These are phyloP conservation scores for Metschnikowia colocasiae DNA, from an alignment of 805 yeast species.

Conservation along the genomic window DNA sequence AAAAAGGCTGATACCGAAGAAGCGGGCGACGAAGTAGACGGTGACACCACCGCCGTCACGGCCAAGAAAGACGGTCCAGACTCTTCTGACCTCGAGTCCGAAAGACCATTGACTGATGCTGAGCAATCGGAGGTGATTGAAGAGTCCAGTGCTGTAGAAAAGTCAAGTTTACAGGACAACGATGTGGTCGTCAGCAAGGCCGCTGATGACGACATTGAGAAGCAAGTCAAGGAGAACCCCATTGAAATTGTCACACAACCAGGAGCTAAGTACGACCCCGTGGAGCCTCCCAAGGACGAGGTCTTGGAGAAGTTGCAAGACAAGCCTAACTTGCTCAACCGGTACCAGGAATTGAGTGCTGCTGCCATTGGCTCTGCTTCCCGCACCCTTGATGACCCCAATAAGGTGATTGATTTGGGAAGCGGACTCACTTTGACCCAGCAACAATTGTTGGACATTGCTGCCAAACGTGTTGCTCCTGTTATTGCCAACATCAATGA, in stretches of 20 bases:
- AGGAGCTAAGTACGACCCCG: conserved; percentile 33
- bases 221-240: conserved; percentile 29
- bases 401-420: conserved; percentile 49
- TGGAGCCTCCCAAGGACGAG: conserved; percentile 34
- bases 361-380: conserved; percentile 46
- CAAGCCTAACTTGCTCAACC: conserved; percentile 46
- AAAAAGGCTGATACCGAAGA: background rate
- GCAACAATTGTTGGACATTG: conserved; percentile 52
- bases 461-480: conserved; percentile 53
- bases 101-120: conserved; percentile 13
- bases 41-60: conserved; percentile 1
- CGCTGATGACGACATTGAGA: conserved; percentile 27
- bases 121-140: conserved; percentile 1
- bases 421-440: conserved; percentile 53
- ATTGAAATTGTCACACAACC: conserved; percentile 35
- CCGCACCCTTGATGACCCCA: conserved; percentile 45
- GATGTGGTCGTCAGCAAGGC: conserved; percentile 5
- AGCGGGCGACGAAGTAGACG: background rate
- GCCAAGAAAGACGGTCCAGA: background rate
- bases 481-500: conserved; percentile 49
- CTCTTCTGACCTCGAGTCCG: conserved; percentile 6
- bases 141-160: background rate
- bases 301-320: conserved; percentile 37
- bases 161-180: background rate
- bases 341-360: conserved; percentile 47